Conservation (phyloP, 2,329 filamentous ascomycete genomes). For the Pleoardoris graminearum region DNA sequence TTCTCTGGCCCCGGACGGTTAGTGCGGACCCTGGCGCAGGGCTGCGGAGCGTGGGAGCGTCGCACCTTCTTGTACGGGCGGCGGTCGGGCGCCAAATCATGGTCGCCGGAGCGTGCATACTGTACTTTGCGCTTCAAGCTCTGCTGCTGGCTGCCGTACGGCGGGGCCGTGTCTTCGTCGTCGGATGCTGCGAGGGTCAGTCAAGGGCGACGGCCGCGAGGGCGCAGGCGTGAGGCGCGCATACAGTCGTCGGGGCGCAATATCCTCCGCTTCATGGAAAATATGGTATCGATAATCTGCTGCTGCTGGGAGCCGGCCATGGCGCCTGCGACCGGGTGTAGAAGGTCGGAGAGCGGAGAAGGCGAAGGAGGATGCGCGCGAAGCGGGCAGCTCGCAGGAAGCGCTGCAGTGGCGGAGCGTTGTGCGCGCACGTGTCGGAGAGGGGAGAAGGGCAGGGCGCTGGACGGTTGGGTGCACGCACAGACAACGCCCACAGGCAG, state of each 20-base stretch:
- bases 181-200: slow-evolving; percentile 66
- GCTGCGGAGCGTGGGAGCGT: slow-evolving; percentile 5
- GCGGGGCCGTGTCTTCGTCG: slow-evolving; percentile 72
- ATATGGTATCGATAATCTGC: slow-evolving; percentile 46
- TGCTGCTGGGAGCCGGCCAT: slow-evolving; percentile 46
- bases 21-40: slow-evolving; percentile 14
- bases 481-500: too few species aligned
- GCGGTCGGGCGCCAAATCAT: slow-evolving; percentile 63
- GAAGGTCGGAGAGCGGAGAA: too few species aligned
- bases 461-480: too few species aligned
- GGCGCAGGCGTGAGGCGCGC: slow-evolving; percentile 6
- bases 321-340: slow-evolving; percentile 25
- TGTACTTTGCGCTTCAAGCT: slow-evolving; percentile 77
- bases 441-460: too few species aligned
- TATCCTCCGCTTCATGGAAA: slow-evolving; percentile 45
- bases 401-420: too few species aligned
- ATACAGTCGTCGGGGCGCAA: slow-evolving; percentile 43
- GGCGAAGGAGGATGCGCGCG: too few species aligned
- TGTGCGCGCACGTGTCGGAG: too few species aligned
- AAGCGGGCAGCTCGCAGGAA: not conserved
- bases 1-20: slow-evolving; percentile 54
- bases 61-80: slow-evolving; percentile 72
- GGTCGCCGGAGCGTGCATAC: slow-evolving; percentile 70
- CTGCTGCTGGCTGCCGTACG: slow-evolving; percentile 73
- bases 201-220: slow-evolving; percentile 1